phyloP scores from a whole-genome alignment of 805 yeast species.

The Wickerhamomyces chaumierensis region DNA sequence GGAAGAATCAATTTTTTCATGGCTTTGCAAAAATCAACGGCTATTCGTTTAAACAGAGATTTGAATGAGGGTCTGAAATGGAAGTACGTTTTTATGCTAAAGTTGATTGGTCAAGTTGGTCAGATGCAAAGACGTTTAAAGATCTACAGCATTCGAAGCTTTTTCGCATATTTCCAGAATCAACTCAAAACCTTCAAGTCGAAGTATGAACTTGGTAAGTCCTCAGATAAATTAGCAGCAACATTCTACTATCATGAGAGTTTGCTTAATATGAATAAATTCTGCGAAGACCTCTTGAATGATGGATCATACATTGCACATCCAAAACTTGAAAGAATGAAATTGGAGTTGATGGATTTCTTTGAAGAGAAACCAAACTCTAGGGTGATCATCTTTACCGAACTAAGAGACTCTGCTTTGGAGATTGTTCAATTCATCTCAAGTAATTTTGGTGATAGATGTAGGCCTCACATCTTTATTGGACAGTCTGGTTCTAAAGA shows the following conservation, averaged over 20 bases:
- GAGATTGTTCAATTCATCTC: constrained; percentile 69
- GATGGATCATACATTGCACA: constrained; percentile 42
- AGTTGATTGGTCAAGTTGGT: constrained; percentile 59
- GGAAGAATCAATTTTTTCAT: constrained; percentile 55
- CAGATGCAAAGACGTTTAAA: constrained; percentile 58
- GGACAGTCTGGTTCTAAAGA: constrained; percentile 82
- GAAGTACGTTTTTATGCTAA: constrained; percentile 53
- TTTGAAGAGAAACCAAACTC: constrained; percentile 39
- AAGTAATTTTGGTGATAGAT: constrained; percentile 20
- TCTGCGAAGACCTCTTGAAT: constrained; percentile 32
- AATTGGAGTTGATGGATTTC: constrained; percentile 47
- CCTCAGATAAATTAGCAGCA: constrained; percentile 52
- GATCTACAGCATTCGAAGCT: constrained; percentile 74
- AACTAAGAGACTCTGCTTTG: constrained; percentile 79
- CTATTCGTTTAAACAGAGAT: constrained; percentile 38
- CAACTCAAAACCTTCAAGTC: constrained; percentile 47
- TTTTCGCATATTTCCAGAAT: constrained; percentile 53
- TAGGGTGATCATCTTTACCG: constrained; percentile 79
- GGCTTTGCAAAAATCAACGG: constrained; percentile 58
- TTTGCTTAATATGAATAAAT: constrained; percentile 31
- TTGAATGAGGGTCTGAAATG: constrained; percentile 65
- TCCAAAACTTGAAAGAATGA: constrained; percentile 54
- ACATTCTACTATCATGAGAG: constrained; percentile 44
- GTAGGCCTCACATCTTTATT: constrained; percentile 76
- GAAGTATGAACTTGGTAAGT: constrained; percentile 47